phyloP scores from a whole-genome alignment of 768 basidiomycete species.

The Hydnomerulius pinastri region DNA sequence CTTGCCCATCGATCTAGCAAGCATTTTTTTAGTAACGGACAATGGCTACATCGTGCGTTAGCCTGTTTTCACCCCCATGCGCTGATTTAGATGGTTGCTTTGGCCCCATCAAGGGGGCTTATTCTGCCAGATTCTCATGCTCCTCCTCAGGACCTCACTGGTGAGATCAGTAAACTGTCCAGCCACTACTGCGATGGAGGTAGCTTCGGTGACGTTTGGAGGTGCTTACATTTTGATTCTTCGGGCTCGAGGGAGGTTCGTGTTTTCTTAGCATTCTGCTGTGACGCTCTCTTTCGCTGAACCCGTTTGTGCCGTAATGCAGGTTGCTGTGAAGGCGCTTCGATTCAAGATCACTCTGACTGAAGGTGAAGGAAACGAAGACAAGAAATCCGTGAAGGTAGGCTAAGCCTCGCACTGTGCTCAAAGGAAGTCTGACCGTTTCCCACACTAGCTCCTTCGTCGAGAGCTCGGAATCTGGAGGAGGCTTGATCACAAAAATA shows the following conservation, averaged over 20 bases:
- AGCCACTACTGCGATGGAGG: constrained; percentile 8
- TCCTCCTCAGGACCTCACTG: constrained; percentile 11
- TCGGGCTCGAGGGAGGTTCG: background rate
- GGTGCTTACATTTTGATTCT: background rate
- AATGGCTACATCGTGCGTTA: no score
- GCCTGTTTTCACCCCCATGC: no score
- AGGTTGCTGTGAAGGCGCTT: constrained; percentile 29
- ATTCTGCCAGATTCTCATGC: no score
- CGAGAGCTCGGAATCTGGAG: constrained; percentile 34
- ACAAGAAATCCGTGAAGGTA: background rate
- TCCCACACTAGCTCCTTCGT: constrained; percentile 24
- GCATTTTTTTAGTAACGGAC: no score
- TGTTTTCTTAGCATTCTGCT: background rate
- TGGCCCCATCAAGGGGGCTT: no score
- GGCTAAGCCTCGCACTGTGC: rapidly evolving
- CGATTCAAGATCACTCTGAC: constrained; percentile 5
- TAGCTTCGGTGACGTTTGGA: constrained; percentile 17
- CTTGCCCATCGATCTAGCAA: no score
- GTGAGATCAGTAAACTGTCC: background rate
- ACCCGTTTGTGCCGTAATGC: background rate
- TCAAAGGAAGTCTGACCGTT: rapidly evolving
- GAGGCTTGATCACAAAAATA: constrained; percentile 22
- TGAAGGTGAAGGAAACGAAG: background rate
- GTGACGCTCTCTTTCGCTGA: no score
- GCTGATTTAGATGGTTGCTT: no score